Conservation (phyloP, 129 eudicot species). For the Artemisia argyi region DNA sequence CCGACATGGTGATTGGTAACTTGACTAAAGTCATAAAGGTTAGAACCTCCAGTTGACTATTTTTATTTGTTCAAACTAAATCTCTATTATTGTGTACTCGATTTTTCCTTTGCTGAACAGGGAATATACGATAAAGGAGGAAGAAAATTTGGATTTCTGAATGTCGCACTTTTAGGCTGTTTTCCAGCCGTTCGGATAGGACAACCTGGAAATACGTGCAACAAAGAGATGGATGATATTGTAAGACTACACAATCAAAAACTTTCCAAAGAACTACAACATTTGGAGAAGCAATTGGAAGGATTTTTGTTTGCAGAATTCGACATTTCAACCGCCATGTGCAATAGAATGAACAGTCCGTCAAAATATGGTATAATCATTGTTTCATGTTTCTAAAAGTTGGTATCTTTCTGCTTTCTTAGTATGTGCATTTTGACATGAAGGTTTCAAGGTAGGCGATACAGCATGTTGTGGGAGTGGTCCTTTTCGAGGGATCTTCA, state of each 20-base stretch:
- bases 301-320: conserved; percentile 39
- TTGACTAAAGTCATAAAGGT: conserved; percentile 38
- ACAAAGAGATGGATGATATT: conserved; percentile 29
- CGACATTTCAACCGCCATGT: conserved; percentile 22
- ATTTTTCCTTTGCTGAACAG: conserved; percentile 20
- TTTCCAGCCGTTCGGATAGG: conserved; percentile 28
- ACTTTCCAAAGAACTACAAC: conserved; percentile 5
- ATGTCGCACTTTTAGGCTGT: conserved; percentile 47
- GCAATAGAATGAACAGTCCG: conserved; percentile 29
- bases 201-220: conserved; percentile 30
- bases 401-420: neutral
- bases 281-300: conserved; percentile 29
- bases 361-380: conserved; percentile 34
- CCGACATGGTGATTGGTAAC: conserved; percentile 46
- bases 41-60: neutral
- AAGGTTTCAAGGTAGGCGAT: conserved; percentile 44
- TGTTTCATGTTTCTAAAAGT: neutral
- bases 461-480: conserved; percentile 56
- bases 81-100: neutral
- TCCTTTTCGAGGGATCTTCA: conserved; percentile 30
- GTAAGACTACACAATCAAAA: conserved; percentile 29
- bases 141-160: conserved; percentile 48
- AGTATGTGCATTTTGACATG: conserved; percentile 9
- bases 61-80: too few species aligned
- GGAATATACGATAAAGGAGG: conserved; percentile 51